Evolutionary conservation across 805 yeast species (phyloP).

Genomic region (Diddensiella santjacobensis): DNA sequence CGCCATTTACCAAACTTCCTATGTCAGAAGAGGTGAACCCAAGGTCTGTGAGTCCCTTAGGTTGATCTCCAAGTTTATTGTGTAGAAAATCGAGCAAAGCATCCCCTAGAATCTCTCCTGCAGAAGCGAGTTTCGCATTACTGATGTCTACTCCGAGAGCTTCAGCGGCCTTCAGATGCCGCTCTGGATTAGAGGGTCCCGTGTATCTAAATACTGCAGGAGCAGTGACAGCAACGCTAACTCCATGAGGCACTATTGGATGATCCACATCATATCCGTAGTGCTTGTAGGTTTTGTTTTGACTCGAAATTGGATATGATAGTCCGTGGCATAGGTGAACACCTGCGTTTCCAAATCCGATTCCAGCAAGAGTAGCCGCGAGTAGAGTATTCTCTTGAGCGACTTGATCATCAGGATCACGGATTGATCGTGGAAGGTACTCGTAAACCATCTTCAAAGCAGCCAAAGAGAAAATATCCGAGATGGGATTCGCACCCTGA

Average conservation of each 20-base stretch:
- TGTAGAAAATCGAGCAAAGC: slow-evolving; percentile 34
- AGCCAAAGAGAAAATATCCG: slow-evolving; percentile 42
- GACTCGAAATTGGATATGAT: slow-evolving; percentile 39
- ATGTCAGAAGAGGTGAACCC: slow-evolving; percentile 35
- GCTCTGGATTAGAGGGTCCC: slow-evolving; percentile 38
- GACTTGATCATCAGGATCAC: slow-evolving; percentile 39
- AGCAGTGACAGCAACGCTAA: slow-evolving; percentile 43
- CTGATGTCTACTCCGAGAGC: slow-evolving; percentile 36
- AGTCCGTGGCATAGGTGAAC: slow-evolving; percentile 43
- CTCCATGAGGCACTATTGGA: slow-evolving; percentile 44
- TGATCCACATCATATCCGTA: slow-evolving; percentile 38
- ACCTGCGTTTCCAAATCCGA: slow-evolving; percentile 46
- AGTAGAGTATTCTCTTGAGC: slow-evolving; percentile 43
- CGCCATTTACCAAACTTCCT: slow-evolving; percentile 37
- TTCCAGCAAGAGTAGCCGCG: slow-evolving; percentile 45
- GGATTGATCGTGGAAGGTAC: slow-evolving; percentile 39
- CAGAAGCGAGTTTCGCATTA: slow-evolving; percentile 35
- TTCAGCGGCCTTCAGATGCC: slow-evolving; percentile 37
- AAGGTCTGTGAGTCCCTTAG: slow-evolving; percentile 34
- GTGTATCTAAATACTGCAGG: slow-evolving; percentile 42
- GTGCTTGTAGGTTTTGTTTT: slow-evolving; percentile 37
- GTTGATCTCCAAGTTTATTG: slow-evolving; percentile 36
- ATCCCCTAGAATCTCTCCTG: slow-evolving; percentile 38
- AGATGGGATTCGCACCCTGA: slow-evolving; percentile 45
- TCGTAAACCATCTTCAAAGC: slow-evolving; percentile 40